phyloP scores from a whole-genome alignment of 2,329 filamentous ascomycete genomes.

The Amphichorda felina region DNA sequence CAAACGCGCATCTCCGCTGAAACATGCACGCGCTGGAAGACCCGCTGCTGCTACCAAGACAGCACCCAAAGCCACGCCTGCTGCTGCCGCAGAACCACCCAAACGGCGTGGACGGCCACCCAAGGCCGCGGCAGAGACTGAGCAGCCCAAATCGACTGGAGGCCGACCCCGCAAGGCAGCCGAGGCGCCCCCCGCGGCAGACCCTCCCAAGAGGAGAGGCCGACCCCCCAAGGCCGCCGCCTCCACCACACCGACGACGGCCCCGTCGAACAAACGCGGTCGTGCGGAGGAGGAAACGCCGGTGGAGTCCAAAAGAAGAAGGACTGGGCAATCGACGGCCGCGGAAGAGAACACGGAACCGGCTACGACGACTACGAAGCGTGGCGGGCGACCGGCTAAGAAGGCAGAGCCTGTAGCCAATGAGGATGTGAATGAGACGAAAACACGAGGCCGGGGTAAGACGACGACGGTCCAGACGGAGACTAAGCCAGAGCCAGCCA shows the following conservation, averaged over 20 bases:
- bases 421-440: neutral
- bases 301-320: too few relatives aligned
- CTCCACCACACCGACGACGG: neutral
- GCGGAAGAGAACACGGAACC: too few relatives aligned
- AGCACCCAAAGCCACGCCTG: too few relatives aligned
- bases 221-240: neutral
- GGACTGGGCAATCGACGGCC: too few relatives aligned
- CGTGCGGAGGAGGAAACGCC: too few relatives aligned
- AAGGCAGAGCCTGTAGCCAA: neutral
- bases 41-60: neutral
- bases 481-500: too few relatives aligned
- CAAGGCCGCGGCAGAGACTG: neutral
- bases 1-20: neutral
- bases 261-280: too few relatives aligned
- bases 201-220: constrained; percentile 1
- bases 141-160: neutral
- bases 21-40: too few relatives aligned
- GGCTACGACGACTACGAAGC: too few relatives aligned
- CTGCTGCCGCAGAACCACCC: neutral
- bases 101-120: constrained; percentile 2
- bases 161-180: neutral
- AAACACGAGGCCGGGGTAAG: too few relatives aligned
- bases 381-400: neutral
- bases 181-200: neutral
- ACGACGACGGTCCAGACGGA: too few relatives aligned